Base-by-base conservation (phyloP, 306 rosid genomes). In the Trifolium dubium region DNA sequence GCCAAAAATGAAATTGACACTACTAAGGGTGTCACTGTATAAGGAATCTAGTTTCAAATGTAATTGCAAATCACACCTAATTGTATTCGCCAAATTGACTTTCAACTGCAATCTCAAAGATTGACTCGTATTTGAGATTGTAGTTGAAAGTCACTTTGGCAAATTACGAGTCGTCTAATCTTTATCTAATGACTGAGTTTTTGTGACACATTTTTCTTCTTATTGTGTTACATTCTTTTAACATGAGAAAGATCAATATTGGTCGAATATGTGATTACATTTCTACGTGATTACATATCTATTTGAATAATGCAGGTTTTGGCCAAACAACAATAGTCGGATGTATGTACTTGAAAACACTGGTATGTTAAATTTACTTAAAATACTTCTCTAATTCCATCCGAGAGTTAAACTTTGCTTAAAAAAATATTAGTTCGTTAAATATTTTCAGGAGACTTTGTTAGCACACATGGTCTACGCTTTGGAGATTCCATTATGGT, bases 281-380 rank as follows among this genome's bases (percentile, higher is more conserved):
- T n/a, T 4, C 32, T 17, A 41, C 19, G 49, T 55, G 28, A 15
- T 68, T 63, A 41, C 47, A 10, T 29, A 19, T 58, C 50, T 32
- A 59, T 73, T 40, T 69, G 32, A 67, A 66, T 47, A 51, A 68
- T 77, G 83, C 88, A 93, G 98, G 83, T 93, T 82, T 77, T 93
- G 98, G 98, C 98, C 98, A 5, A 93, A 93, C 64, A 93, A 93
- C 86, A 93, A 93, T 18, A 93, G 98, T 68, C 64, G 98, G 78
- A 93, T 93, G 98, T 93, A 93, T 54, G 97, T 93, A n/a, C 96
- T 93, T 32, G 98, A 93, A 73, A 93, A 91, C 23, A 93, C 98
- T 0, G 98, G 98, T 93, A 91, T n/a, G 4, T 28, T 79, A 56
- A 23, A 68, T 62, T 51, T 31, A 30, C 34, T 29, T 6, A 34